Evolutionary conservation across 495 filamentous ascomycete genomes (phyloP).

Genomic region (Pseudomonodictys pantanalensis): DNA sequence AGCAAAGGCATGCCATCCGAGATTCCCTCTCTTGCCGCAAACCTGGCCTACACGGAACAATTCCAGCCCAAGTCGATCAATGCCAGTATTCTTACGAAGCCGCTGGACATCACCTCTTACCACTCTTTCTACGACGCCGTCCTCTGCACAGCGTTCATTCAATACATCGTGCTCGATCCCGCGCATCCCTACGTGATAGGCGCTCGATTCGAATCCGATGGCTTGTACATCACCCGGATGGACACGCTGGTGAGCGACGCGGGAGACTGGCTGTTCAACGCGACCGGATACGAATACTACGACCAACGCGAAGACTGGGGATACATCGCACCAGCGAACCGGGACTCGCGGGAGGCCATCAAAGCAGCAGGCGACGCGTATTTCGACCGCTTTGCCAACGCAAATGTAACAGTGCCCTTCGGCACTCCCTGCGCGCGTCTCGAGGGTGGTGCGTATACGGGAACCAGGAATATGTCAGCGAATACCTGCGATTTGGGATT

Average conservation of each 20-base stretch:
- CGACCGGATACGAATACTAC: slow-evolving; percentile 30
- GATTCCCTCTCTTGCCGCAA: background rate
- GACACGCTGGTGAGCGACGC: slow-evolving; percentile 21
- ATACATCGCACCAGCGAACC: slow-evolving; percentile 10
- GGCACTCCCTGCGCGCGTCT: slow-evolving; percentile 50
- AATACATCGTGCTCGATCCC: slow-evolving; percentile 21
- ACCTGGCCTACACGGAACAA: slow-evolving; percentile 22
- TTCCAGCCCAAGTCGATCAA: slow-evolving; percentile 5
- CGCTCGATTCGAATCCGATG: slow-evolving; percentile 17
- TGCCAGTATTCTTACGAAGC: background rate
- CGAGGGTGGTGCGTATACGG: slow-evolving; percentile 48
- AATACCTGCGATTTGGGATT: slow-evolving; percentile 47
- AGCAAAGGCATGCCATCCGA: background rate
- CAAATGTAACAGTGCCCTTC: slow-evolving; percentile 45
- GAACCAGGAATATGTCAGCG: slow-evolving; percentile 31
- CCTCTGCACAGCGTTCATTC: slow-evolving; percentile 24
- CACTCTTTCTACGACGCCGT: slow-evolving; percentile 16
- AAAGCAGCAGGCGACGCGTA: slow-evolving; percentile 30
- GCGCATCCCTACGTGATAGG: slow-evolving; percentile 27
- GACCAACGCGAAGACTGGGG: slow-evolving; percentile 21
- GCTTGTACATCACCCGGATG: slow-evolving; percentile 21
- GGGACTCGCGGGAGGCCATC: slow-evolving; percentile 12
- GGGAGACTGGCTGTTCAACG: slow-evolving; percentile 30
- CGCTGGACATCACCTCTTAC: slow-evolving; percentile 11
- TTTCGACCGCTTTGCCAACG: slow-evolving; percentile 41